Base-by-base conservation (phyloP, 192 early-diverging fungal species). In the Powellomyces hirtus region DNA sequence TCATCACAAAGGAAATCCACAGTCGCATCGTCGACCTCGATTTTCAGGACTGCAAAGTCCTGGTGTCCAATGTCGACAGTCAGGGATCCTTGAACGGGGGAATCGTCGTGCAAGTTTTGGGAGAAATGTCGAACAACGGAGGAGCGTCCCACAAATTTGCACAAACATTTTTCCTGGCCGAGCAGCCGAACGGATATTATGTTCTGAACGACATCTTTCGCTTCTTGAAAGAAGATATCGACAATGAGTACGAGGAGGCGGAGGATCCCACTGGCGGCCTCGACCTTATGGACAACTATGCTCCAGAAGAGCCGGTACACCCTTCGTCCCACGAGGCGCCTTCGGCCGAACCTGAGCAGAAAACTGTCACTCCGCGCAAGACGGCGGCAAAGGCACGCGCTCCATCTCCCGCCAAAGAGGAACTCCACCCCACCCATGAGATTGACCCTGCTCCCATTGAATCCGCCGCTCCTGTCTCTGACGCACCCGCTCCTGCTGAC, bases 131-230 rank as follows among this genome's bases (percentile, higher is more conserved):
- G 68, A 93, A 92, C 84, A 86, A 87, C 59, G 88, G 83, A 44
- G 86, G 85, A 45, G 68, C 89, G 16, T 86, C 88, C 36, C 90
- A 90, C 78, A 91, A 92, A 71, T 97, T 97, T 72, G 89, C 84
- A 31, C 95, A 96, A 70, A 94, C 94, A 29, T 95, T 97, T 75
- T 87, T 94, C 64, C 78, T 97, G 52, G 95, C 90, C 44, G 83
- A 90, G 74, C 94, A 94, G 74, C 89, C 89, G 20, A 83, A 82
- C 49, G 93, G 92, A n/a, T 97, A 92, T 79, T 96, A 92, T 71
- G 92, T 97, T 27, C 77, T 89, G 78, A 94, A 94, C 70, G 93
- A 96, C 73, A 94, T 97, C 62, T 90, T 97, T 83, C 90, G 95
- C 62, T 96, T 90, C 81, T 77, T 97, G 72, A 91, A 91, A 73